These are phyloP conservation scores for Auriscalpium orientale DNA, from an alignment of 768 basidiomycete species.

Conservation along the genomic window DNA sequence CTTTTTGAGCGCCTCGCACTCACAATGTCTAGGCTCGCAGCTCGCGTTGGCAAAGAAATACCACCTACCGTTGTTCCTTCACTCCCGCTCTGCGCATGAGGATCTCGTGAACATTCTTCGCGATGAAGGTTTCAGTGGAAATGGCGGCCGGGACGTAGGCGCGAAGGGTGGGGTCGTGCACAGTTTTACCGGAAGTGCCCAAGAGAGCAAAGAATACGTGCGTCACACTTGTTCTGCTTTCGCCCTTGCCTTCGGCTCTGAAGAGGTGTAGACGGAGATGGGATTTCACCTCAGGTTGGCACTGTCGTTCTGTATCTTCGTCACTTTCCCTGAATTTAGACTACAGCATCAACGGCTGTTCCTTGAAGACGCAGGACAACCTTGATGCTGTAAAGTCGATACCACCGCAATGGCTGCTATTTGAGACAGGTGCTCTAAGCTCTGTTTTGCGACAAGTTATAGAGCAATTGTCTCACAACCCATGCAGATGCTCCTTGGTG, in stretches of 20 bases:
- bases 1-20: background rate
- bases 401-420: slow-evolving; percentile 50
- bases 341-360: slow-evolving; percentile 64
- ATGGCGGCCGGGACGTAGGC: slow-evolving; percentile 48
- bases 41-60: slow-evolving; percentile 61
- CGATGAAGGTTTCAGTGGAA: slow-evolving; percentile 54
- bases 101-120: slow-evolving; percentile 62
- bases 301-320: background rate
- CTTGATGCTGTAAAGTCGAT: slow-evolving; percentile 47
- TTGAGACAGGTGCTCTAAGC: slow-evolving; percentile 58
- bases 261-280: slow-evolving; percentile 47
- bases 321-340: background rate
- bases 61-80: slow-evolving; percentile 71
- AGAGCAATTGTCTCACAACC: background rate
- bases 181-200: slow-evolving; percentile 64
- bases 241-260: background rate
- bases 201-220: slow-evolving; percentile 61
- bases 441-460: background rate
- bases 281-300: slow-evolving; percentile 59
- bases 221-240: slow-evolving; percentile 17
- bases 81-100: slow-evolving; percentile 67
- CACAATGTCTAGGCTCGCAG: slow-evolving; percentile 36
- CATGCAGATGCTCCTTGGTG: slow-evolving; percentile 64
- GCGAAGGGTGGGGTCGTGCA: slow-evolving; percentile 73
- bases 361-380: slow-evolving; percentile 65